These are phyloP conservation scores for Aspergillus wentii DNA, from an alignment of 495 filamentous ascomycete species.

Conservation along the genomic window DNA sequence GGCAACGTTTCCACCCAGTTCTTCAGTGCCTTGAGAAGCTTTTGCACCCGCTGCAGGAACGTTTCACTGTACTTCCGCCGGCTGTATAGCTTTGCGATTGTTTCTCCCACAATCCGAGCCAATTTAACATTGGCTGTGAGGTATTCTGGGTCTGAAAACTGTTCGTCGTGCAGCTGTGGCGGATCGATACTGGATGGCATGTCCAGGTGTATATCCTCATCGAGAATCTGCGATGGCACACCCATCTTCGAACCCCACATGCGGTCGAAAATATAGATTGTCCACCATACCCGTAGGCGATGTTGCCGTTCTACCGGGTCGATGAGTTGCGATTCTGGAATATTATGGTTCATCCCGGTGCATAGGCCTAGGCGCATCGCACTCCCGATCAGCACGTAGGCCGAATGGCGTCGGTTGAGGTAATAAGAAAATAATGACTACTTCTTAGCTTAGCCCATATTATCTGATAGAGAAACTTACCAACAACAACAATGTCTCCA, in stretches of 20 bases:
- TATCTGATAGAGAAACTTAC: slow-evolving; percentile 14
- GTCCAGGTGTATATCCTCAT: slow-evolving; percentile 44
- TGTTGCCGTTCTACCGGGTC: slow-evolving; percentile 40
- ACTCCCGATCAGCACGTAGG: slow-evolving; percentile 35
- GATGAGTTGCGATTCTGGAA: slow-evolving; percentile 41
- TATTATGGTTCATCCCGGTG: slow-evolving; percentile 43
- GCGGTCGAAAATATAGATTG: slow-evolving; percentile 44
- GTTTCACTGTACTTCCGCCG: slow-evolving; percentile 39
- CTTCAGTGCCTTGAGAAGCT: slow-evolving; percentile 38
- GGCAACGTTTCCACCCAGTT: slow-evolving; percentile 42
- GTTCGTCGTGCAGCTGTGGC: slow-evolving; percentile 31
- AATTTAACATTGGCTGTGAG: slow-evolving; percentile 39
- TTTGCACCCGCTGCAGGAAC: slow-evolving; percentile 39
- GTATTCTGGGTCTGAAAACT: slow-evolving; percentile 36
- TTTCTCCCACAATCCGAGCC: slow-evolving; percentile 38
- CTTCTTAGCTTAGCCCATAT: neutral
- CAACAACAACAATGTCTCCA: slow-evolving; percentile 36
- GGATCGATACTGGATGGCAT: slow-evolving; percentile 33
- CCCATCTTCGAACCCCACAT: slow-evolving; percentile 47
- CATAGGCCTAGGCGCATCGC: slow-evolving; percentile 38
- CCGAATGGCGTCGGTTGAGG: slow-evolving; percentile 40
- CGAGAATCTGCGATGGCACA: slow-evolving; percentile 38
- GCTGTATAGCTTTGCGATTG: slow-evolving; percentile 37
- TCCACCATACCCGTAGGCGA: slow-evolving; percentile 43
- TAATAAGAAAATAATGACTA: slow-evolving; percentile 42